Evolutionary conservation across 495 filamentous ascomycete genomes (phyloP).

Genomic region (Daldinia caldariorum): DNA sequence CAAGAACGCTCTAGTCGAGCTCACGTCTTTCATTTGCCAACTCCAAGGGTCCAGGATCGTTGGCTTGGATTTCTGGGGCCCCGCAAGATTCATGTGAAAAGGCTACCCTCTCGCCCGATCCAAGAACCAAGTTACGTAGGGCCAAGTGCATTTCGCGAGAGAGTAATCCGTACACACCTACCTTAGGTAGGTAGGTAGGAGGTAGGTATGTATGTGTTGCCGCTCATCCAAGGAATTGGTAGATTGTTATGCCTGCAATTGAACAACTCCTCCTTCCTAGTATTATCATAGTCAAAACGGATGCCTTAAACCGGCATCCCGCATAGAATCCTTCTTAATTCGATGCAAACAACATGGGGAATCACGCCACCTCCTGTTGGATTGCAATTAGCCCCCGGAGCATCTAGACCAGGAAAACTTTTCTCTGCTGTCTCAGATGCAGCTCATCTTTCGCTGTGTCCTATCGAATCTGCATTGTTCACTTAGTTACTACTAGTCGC

Average conservation of each 20-base stretch:
- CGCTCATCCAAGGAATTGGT: conserved; percentile 12
- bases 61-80: conserved; percentile 32
- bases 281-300: conserved; percentile 10
- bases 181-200: too few species aligned
- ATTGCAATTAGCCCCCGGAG: not conserved
- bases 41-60: conserved; percentile 24
- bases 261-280: conserved; percentile 2
- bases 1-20: conserved; percentile 34
- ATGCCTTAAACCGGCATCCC: conserved; percentile 32
- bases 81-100: conserved; percentile 41
- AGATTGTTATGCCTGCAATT: conserved; percentile 11
- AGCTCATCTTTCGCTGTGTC: not conserved
- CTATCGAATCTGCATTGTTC: not conserved
- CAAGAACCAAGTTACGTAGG: conserved; percentile 14
- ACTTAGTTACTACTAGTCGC: not conserved
- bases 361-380: conserved; percentile 27
- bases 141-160: not conserved
- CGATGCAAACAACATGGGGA: conserved; percentile 5
- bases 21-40: conserved; percentile 36
- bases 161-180: too few species aligned
- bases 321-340: conserved; percentile 13
- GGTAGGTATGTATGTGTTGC: not conserved
- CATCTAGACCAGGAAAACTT: conserved; percentile 20
- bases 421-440: conserved; percentile 2
- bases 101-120: conserved; percentile 35